Conservation (phyloP, 129 eudicot genomes). For the Flaveria trinervia region DNA sequence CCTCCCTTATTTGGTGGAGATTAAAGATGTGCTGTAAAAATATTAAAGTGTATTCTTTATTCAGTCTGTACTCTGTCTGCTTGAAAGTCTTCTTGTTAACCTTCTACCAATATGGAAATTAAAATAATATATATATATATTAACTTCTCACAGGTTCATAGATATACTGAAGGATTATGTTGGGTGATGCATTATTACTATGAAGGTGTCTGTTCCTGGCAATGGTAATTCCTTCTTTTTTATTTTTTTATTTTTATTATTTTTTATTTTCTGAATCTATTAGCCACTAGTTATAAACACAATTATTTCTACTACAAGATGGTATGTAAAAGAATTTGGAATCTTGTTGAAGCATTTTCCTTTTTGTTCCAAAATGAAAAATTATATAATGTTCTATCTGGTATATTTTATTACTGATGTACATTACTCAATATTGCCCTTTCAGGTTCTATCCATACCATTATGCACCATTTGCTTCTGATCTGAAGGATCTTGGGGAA, state of each 20-base stretch:
- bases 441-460: conserved; percentile 97
- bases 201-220: conserved; percentile 99
- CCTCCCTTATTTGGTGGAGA: conserved; percentile 1
- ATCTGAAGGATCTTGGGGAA: conserved; percentile 84
- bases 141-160: conserved; percentile 53
- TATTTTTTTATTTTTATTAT: too few species aligned
- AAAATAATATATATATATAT: background rate
- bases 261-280: background rate
- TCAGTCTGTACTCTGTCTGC: background rate
- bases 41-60: background rate
- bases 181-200: conserved; percentile 99
- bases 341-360: conserved; percentile 16
- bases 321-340: conserved; percentile 16
- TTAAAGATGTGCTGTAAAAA: background rate
- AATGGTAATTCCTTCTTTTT: conserved; percentile 53
- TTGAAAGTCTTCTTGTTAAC: conserved; percentile 1
- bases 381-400: background rate
- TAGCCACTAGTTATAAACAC: background rate
- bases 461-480: conserved; percentile 99
- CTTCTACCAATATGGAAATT: conserved; percentile 7
- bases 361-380: background rate
- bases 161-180: conserved; percentile 89
- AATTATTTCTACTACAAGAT: background rate
- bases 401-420: background rate
- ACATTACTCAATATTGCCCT: conserved; percentile 8